Percentiles rank a stretch among this genome's conserved stretches.
These are phyloP conservation scores for Gillenia trifoliata DNA, from an alignment of 306 rosid genomes.

Conservation along the genomic window DNA sequence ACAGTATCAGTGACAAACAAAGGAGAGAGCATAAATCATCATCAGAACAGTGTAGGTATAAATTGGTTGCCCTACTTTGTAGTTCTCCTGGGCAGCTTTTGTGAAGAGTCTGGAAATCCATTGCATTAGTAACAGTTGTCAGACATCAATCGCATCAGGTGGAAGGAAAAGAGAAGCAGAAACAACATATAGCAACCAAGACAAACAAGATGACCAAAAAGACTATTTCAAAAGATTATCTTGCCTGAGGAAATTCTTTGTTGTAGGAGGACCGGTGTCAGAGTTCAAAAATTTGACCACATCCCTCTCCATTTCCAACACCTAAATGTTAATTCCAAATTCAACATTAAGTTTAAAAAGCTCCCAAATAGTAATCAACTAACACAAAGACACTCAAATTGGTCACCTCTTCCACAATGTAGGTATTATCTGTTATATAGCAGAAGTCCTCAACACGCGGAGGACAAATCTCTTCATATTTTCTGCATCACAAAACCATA, in stretches of 20 bases:
- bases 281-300: constrained; percentile 19
- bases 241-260: constrained; percentile 45
- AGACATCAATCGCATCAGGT: neutral
- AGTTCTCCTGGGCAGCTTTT: constrained; percentile 19
- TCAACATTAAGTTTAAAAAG: neutral
- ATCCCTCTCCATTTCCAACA: constrained; percentile 39
- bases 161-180: neutral
- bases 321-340: constrained; percentile 10
- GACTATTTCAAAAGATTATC: constrained; percentile 1
- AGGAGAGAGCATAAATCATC: neutral
- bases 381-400: neutral
- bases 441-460: constrained; percentile 38
- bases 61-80: constrained; percentile 5
- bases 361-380: neutral
- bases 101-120: constrained; percentile 25
- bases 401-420: constrained; percentile 32
- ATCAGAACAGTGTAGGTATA: neutral
- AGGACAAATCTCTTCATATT: constrained; percentile 37
- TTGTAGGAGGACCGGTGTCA: constrained; percentile 33
- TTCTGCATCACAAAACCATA: constrained; percentile 28
- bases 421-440: constrained; percentile 44
- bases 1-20: neutral
- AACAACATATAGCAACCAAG: neutral
- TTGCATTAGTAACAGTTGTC: neutral
- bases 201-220: neutral